phyloP scores from a whole-genome alignment of 176 grass and related monocot species.

The Oryza glumipatula region DNA sequence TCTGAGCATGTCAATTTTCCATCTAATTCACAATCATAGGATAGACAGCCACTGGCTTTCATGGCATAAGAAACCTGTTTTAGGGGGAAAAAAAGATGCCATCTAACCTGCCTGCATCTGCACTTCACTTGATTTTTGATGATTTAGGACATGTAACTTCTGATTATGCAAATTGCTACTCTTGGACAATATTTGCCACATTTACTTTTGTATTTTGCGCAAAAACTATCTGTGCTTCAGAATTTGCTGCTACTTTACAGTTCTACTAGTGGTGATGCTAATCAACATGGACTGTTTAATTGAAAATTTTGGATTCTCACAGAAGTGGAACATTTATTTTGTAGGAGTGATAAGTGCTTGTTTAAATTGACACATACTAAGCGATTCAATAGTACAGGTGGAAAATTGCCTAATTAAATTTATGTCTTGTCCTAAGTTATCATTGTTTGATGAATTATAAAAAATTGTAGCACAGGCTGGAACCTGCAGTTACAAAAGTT shows the following conservation, averaged over 20 bases:
- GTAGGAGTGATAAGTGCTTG: conserved; percentile 12
- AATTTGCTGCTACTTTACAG: background rate
- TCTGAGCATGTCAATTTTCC: background rate
- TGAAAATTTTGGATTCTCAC: conserved; percentile 4
- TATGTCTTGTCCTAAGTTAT: background rate
- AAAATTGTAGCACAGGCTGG: background rate
- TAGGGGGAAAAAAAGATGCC: background rate
- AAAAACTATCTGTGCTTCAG: conserved; percentile 5
- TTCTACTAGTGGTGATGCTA: background rate
- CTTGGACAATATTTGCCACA: no score
- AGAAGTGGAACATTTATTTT: conserved; percentile 3
- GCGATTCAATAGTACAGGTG: background rate
- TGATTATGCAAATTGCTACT: conserved; percentile 4
- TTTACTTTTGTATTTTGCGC: conserved; percentile 15
- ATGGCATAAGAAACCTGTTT: conserved; percentile 6
- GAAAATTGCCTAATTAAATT: conserved; percentile 10
- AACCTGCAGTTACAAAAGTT: conserved; percentile 7
- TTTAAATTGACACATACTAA: background rate
- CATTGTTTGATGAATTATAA: background rate
- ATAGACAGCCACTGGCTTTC: background rate
- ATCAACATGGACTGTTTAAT: background rate
- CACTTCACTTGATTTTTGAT: conserved; percentile 13
- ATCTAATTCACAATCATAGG: background rate
- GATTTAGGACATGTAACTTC: conserved; percentile 1
- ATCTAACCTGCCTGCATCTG: background rate